These are phyloP conservation scores for Amanita phalloides DNA, from an alignment of 768 basidiomycete genomes.

Conservation along the genomic window DNA sequence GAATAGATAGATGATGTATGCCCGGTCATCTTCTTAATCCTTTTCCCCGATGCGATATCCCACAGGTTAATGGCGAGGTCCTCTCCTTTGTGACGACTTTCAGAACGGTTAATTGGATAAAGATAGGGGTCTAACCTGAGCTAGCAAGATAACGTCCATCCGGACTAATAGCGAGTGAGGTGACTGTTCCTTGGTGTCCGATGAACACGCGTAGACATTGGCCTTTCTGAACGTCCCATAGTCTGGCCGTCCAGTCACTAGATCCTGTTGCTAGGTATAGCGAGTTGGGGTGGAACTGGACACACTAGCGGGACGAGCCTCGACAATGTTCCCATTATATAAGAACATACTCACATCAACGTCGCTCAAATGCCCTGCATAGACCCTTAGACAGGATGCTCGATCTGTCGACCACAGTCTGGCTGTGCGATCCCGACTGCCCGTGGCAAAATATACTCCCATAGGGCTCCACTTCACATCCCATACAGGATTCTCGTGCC, in stretches of 20 bases:
- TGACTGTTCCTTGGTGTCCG: constrained; percentile 86
- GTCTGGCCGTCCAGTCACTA: constrained; percentile 87
- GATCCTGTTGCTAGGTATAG: constrained; percentile 96
- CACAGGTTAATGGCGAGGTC: constrained; percentile 92
- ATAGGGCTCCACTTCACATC: constrained; percentile 98
- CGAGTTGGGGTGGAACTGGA: constrained; percentile 96
- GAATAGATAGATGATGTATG: constrained; percentile 87
- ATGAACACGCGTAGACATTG: constrained; percentile 91
- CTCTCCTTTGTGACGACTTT: constrained; percentile 40
- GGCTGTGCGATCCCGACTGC: constrained; percentile 88
- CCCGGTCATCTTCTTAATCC: constrained; percentile 94
- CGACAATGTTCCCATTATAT: neutral
- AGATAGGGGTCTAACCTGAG: constrained; percentile 42
- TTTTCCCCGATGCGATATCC: constrained; percentile 92
- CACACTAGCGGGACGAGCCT: constrained; percentile 43
- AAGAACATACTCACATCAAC: constrained; percentile 68
- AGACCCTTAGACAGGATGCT: constrained; percentile 76
- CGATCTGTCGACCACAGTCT: constrained; percentile 95
- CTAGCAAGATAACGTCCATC: constrained; percentile 92
- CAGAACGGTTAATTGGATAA: neutral
- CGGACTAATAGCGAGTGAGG: constrained; percentile 80
- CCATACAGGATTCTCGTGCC: constrained; percentile 97
- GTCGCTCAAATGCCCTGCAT: constrained; percentile 93
- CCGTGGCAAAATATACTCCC: constrained; percentile 97
- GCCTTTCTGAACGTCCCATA: constrained; percentile 98